Base-by-base conservation (phyloP, 2,329 filamentous ascomycete genomes). In the Nakataea oryzae region DNA sequence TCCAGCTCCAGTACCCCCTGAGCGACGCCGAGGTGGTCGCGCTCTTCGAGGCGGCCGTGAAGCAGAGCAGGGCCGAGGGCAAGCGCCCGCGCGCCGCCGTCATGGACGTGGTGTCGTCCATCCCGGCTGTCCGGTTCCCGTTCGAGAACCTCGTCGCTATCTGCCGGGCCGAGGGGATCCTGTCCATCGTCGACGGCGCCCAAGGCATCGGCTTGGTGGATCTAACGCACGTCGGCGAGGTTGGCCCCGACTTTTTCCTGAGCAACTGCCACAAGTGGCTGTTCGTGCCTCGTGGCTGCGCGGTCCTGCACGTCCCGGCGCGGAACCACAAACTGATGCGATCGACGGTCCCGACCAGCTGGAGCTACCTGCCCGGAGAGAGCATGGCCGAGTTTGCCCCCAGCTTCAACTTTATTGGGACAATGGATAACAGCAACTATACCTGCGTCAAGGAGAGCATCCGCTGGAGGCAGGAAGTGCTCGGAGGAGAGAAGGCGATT, bases 181-280 rank as follows among this genome's bases (percentile, higher is more conserved):
- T 93, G 61, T 92, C 88, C 67, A 77, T 91, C 26, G 78, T 97
- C 50, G 93, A 97, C 71, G 93, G 85, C 21, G 93, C 93, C 0
- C 93, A 97, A 74, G 88, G 88, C 1, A 76, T 96, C 28, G 93
- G 93, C 2, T 88, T 95, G 74, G 80, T 96, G 9, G 78, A 82
- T 1, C 73, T 97, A 9, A 84, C 96, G 72, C 74, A 97, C 17
- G 32, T 61, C 24, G 60, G 60, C 0, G 72, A 75, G 4, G 75
- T 92, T 3, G 83, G 92, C 65, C 87, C 91, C 0, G 93, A 97
- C 73, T 97, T 96, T 75, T 90, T 96, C 70, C 82, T 93, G 17
- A 88, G 82, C 62, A 97, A 97, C 72, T 90, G 86, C 68, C 90
- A 96, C 77, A 96, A 96, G 78, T 97, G 93, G 93, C 84, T 97